Evolutionary conservation across 306 rosid species (phyloP), one percentile per base, ranked within the genome.

Genomic region (Clitoria ternatea): DNA sequence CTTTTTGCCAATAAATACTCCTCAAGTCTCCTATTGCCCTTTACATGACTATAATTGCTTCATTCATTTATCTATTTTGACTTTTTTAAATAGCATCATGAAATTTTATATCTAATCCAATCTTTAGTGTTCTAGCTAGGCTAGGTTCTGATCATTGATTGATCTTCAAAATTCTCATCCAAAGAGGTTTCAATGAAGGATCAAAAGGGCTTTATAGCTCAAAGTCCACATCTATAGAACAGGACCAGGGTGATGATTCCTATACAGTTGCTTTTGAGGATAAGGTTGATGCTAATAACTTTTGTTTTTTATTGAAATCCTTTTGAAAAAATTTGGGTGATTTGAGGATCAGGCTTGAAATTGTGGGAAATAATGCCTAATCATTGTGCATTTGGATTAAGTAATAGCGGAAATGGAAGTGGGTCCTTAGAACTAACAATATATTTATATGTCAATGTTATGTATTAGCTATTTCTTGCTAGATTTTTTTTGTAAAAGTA

Each of bases 241-340:
- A 14, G 52, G 84, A 82, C 35, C 79, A 44, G 52, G 65, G 39
- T 60, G 83, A 50, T 52, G 77, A 77, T 63, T 80, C 88, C 33
- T 88, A 82, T 72, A 79, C 84, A 6, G 86, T 93, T 71, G 98
- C 88, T 62, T 93, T 92, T 49, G 94, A 87, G 85, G 90, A 92
- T 73, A 87, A 72, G 1, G 70, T 48, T 17, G 97, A 91, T 79
- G 97, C 93, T 73, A 85, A 72, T 69, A 90, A 88, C 80, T 92
- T 90, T 63, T 90, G 91, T 82, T 85, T 79, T 59, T 62, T 93
- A 15, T 77, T 93, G 62, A 90, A 90, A 49, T 82, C 93, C 5
- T 82, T 73, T 78, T 93, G 87, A 12, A 83, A 88, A 72, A 97
- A 87, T 62, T 74, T 88, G 73, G 92, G 69, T 10, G 88, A 83